Conservation (phyloP, 306 rosid genomes). For the Clitoria ternatea region DNA sequence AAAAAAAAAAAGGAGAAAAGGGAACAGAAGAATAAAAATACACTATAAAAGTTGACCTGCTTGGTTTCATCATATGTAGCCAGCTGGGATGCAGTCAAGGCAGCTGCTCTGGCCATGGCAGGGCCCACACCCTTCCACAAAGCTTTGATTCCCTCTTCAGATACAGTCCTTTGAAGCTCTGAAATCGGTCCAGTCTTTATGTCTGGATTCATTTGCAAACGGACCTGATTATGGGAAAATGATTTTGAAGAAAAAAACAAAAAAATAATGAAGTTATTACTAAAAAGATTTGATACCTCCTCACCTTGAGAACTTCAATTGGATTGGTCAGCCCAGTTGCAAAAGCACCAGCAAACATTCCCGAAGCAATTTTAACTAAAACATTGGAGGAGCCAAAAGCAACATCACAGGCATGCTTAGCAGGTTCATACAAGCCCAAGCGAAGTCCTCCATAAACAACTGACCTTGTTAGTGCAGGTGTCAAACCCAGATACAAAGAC, state of each 20-base stretch:
- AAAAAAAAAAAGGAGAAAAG: neutral
- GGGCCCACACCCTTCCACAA: slow-evolving; percentile 97
- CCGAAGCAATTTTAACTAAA: slow-evolving; percentile 78
- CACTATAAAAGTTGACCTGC: slow-evolving; percentile 63
- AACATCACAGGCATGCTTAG: slow-evolving; percentile 75
- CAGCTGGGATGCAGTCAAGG: slow-evolving; percentile 89
- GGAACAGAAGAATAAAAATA: neutral
- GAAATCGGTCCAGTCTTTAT: slow-evolving; percentile 46
- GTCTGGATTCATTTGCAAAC: slow-evolving; percentile 83
- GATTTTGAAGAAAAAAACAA: slow-evolving; percentile 19
- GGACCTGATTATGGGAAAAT: slow-evolving; percentile 60
- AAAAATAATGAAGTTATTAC: neutral
- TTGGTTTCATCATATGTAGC: slow-evolving; percentile 93
- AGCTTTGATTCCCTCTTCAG: slow-evolving; percentile 77
- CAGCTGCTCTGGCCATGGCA: slow-evolving; percentile 94
- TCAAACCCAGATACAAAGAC: slow-evolving; percentile 81
- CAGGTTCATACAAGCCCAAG: slow-evolving; percentile 94
- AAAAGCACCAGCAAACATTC: slow-evolving; percentile 74
- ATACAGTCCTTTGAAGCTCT: slow-evolving; percentile 58
- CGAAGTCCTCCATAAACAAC: slow-evolving; percentile 93
- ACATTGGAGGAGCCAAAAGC: slow-evolving; percentile 82
- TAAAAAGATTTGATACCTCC: slow-evolving; percentile 10
- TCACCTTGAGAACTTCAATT: slow-evolving; percentile 87
- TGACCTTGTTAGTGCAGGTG: slow-evolving; percentile 89
- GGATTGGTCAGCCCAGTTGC: slow-evolving; percentile 93